Percentiles rank a stretch among this genome's conserved stretches.
Evolutionary conservation across 148 eudicot species (phyloP).

Genomic region (Cornus suecica): DNA sequence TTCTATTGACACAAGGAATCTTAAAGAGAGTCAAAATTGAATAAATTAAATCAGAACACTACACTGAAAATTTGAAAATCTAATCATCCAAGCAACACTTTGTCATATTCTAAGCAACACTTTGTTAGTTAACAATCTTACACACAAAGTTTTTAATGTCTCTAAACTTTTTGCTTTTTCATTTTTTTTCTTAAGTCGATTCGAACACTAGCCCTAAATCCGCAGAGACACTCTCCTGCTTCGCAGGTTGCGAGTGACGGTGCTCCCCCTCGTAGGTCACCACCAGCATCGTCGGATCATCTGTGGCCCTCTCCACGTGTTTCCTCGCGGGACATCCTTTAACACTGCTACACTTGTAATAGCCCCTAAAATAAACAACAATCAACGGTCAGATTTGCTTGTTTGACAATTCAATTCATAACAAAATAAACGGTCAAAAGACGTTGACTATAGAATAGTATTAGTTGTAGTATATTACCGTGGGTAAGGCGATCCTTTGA

Average conservation of each 20-base stretch:
- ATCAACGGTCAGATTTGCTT: background rate
- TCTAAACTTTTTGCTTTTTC: no score
- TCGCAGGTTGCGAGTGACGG: slow-evolving; percentile 31
- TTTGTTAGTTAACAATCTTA: no score
- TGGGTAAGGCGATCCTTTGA: slow-evolving; percentile 69
- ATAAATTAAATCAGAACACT: no score
- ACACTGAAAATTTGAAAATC: no score
- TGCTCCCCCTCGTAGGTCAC: slow-evolving; percentile 85
- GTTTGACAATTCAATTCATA: background rate
- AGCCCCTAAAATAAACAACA: slow-evolving; percentile 43
- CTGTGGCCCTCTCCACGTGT: slow-evolving; percentile 61
- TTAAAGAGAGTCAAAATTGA: no score
- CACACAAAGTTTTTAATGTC: no score
- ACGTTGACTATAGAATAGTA: background rate
- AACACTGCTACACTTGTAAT: slow-evolving; percentile 68
- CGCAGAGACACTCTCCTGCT: slow-evolving; percentile 9
- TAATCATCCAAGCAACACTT: no score
- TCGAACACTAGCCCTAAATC: background rate
- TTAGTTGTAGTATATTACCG: slow-evolving; percentile 36
- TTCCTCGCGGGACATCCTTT: slow-evolving; percentile 82
- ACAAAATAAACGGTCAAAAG: background rate
- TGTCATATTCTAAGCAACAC: no score
- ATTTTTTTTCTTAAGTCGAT: background rate
- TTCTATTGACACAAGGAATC: no score
- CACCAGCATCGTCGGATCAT: slow-evolving; percentile 66